These are phyloP conservation scores for Blepharisma stoltei DNA, from an alignment of 73 alveolate species.

Conservation along the genomic window DNA sequence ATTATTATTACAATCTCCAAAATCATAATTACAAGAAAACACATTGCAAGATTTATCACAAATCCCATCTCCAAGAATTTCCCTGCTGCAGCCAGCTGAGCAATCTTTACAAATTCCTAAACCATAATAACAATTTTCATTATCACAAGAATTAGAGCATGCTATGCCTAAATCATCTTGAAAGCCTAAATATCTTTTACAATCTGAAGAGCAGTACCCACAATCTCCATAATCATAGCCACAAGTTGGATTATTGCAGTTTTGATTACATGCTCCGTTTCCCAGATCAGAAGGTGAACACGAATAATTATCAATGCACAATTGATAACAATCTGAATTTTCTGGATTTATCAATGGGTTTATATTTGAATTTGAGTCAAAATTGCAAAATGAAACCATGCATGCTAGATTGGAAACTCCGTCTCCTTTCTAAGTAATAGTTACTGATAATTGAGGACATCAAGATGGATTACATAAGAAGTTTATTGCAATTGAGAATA, in stretches of 20 bases:
- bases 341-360: too few species aligned
- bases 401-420: too few species aligned
- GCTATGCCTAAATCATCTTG: too few species aligned
- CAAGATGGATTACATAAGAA: too few species aligned
- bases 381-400: too few species aligned
- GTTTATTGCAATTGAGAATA: too few species aligned
- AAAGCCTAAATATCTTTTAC: too few species aligned
- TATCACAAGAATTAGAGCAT: slow-evolving; percentile 20
- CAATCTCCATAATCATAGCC: slow-evolving; percentile 11
- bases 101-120: not conserved
- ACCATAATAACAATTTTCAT: not conserved
- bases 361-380: too few species aligned
- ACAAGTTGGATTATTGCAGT: not conserved
- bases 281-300: not conserved
- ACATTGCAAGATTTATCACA: slow-evolving; percentile 27
- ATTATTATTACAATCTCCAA: slow-evolving; percentile 24
- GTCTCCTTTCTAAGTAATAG: too few species aligned
- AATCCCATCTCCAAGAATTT: slow-evolving; percentile 25
- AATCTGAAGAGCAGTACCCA: not conserved
- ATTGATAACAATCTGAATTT: too few species aligned
- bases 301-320: too few species aligned
- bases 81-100: slow-evolving; percentile 16
- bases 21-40: not conserved
- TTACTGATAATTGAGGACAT: too few species aligned
- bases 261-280: not conserved